phyloP scores from a whole-genome alignment of 371 early-diverging fungal species.

The Batkoa obscura region DNA sequence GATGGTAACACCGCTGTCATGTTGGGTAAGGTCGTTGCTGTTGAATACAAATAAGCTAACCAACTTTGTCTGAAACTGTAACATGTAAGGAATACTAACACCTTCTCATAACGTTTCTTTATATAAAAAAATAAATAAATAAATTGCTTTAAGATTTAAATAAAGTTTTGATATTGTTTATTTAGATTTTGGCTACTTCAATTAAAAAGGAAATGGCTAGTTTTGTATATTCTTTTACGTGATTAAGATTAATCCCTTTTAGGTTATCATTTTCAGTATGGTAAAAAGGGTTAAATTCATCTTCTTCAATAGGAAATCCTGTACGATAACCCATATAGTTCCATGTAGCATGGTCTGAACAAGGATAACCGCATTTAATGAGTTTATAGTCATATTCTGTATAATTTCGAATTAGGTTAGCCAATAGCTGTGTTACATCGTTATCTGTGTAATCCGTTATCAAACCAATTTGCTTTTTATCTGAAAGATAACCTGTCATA shows the following conservation, averaged over 20 bases:
- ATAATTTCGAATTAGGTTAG: conserved; percentile 19
- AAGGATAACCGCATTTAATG: conserved; percentile 46
- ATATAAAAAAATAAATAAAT: background rate
- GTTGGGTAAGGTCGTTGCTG: conserved; percentile 9
- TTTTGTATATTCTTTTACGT: no score
- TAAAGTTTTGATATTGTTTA: no score
- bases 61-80: conserved; percentile 31
- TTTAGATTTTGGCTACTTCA: no score
- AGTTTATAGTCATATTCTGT: background rate
- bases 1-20: conserved; percentile 11
- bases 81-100: conserved; percentile 9
- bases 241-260: no score
- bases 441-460: conserved; percentile 57
- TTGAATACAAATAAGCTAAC: conserved; percentile 8
- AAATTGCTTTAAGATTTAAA: background rate
- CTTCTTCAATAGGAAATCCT: no score
- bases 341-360: conserved; percentile 85
- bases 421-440: conserved; percentile 41
- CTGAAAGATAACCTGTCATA: conserved; percentile 54
- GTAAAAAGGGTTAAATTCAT: no score
- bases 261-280: no score
- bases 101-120: background rate
- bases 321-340: no score
- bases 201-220: no score
- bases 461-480: conserved; percentile 49